phyloP scores from a whole-genome alignment of 176 grass and related monocot species.

The Zea luxurians region DNA sequence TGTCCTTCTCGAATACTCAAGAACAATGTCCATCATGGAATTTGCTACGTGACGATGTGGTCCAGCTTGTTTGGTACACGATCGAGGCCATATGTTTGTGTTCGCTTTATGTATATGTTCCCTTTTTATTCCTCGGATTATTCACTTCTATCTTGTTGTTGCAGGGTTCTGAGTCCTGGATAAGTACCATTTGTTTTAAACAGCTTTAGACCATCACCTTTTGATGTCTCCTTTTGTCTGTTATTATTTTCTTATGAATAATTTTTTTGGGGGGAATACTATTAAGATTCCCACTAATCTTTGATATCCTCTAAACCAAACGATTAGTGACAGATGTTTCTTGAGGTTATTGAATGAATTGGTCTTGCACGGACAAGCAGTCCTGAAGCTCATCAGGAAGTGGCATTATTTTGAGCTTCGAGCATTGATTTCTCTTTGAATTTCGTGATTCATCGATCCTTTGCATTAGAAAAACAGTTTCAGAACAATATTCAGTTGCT shows the following conservation, averaged over 20 bases:
- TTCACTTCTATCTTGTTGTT: conserved; percentile 20
- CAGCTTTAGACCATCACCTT: not conserved
- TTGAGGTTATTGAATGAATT: not conserved
- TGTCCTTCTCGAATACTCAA: too few relatives aligned
- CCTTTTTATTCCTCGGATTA: conserved; percentile 1
- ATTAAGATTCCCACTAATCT: conserved; percentile 6
- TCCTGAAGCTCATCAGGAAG: not conserved
- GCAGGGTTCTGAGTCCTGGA: not conserved
- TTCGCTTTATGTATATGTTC: too few relatives aligned
- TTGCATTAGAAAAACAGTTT: not conserved
- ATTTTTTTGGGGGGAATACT: not conserved
- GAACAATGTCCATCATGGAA: not conserved
- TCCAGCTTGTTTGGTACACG: too few relatives aligned
- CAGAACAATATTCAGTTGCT: not conserved
- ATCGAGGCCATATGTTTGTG: too few relatives aligned
- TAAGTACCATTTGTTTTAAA: too few relatives aligned
- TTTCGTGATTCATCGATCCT: too few relatives aligned
- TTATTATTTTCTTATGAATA: not conserved
- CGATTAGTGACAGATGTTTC: not conserved
- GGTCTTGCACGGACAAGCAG: not conserved
- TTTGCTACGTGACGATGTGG: not conserved
- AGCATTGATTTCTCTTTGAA: too few relatives aligned
- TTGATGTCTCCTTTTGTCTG: not conserved
- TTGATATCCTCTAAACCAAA: not conserved
- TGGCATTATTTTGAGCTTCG: too few relatives aligned